Evolutionary conservation across 1,139 yeast genomes (phyloP).

Genomic region (Taiozyma sp.): DNA sequence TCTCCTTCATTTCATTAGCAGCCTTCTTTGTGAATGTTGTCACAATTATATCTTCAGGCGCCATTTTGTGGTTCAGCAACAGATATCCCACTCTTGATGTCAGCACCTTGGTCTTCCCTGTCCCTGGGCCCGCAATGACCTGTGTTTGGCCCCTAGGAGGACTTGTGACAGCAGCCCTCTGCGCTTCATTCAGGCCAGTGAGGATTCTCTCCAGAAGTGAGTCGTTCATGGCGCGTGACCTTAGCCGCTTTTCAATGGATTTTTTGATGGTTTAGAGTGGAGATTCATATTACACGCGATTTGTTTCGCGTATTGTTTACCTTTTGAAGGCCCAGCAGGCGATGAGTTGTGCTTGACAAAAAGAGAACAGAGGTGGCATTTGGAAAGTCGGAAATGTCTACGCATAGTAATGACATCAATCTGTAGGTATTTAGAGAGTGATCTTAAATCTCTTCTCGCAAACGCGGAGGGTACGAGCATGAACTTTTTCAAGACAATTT

Average conservation of each 20-base stretch:
- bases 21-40: constrained; percentile 93
- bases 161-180: constrained; percentile 54
- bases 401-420: not conserved
- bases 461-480: constrained; percentile 6
- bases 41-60: constrained; percentile 62
- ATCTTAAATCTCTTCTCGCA: constrained; percentile 2
- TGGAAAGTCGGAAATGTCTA: too few species aligned
- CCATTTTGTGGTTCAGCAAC: constrained; percentile 41
- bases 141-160: constrained; percentile 53
- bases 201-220: constrained; percentile 1
- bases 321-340: not conserved
- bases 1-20: constrained; percentile 71
- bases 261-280: not conserved
- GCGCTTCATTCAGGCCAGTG: constrained; percentile 47
- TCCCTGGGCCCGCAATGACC: constrained; percentile 91
- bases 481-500: constrained; percentile 8
- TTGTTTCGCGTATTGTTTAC: not conserved
- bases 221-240: not conserved
- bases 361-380: too few species aligned
- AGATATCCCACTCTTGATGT: constrained; percentile 74
- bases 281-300: not conserved
- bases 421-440: not conserved
- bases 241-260: not conserved
- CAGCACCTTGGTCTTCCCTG: constrained; percentile 73
- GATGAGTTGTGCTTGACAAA: not conserved